A percentile compares a stretch with the other conserved stretches of the same genome.
These are phyloP conservation scores for Candida glucosophila DNA, from an alignment of 1,139 yeast genomes.

Conservation along the genomic window DNA sequence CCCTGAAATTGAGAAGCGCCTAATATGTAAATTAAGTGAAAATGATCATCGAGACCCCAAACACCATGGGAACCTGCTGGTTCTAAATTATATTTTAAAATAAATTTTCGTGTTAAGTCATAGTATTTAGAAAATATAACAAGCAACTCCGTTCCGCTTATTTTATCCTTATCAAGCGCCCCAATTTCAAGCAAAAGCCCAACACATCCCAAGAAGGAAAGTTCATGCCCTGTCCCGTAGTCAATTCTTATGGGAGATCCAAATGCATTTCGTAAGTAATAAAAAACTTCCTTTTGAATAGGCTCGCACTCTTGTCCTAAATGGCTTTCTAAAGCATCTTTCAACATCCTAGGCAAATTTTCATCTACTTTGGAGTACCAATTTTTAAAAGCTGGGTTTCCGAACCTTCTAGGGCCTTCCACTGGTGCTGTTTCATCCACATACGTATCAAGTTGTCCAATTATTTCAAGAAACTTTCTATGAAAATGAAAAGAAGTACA, in stretches of 20 bases:
- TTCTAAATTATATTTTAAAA: conserved; percentile 63
- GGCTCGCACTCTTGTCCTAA: conserved; percentile 9
- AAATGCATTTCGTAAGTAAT: conserved; percentile 62
- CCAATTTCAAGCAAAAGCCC: conserved; percentile 44
- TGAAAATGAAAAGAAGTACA: no score
- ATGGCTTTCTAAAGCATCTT: conserved; percentile 4
- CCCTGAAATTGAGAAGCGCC: conserved; percentile 74
- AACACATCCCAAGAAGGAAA: conserved; percentile 75
- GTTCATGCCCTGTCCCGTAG: conserved; percentile 93
- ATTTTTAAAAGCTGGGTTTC: conserved; percentile 73
- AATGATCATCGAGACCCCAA: conserved; percentile 97
- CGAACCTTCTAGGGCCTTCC: conserved; percentile 69
- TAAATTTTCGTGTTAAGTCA: conserved; percentile 52
- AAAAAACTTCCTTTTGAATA: conserved; percentile 41
- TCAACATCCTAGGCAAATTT: conserved; percentile 10
- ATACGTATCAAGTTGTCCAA: no score
- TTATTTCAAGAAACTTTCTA: no score
- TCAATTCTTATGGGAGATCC: conserved; percentile 82
- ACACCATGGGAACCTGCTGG: conserved; percentile 96
- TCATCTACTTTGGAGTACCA: conserved; percentile 56
- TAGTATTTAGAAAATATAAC: conserved; percentile 57
- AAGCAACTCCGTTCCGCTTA: conserved; percentile 41
- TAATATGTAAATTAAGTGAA: conserved; percentile 71
- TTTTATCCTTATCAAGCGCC: conserved; percentile 9
- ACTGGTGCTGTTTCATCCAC: conserved; percentile 73